Percentiles rank a stretch among this genome's conserved stretches.
These are phyloP conservation scores for Gloeopeniophorella convolvens DNA, from an alignment of 768 basidiomycete genomes.

Conservation along the genomic window DNA sequence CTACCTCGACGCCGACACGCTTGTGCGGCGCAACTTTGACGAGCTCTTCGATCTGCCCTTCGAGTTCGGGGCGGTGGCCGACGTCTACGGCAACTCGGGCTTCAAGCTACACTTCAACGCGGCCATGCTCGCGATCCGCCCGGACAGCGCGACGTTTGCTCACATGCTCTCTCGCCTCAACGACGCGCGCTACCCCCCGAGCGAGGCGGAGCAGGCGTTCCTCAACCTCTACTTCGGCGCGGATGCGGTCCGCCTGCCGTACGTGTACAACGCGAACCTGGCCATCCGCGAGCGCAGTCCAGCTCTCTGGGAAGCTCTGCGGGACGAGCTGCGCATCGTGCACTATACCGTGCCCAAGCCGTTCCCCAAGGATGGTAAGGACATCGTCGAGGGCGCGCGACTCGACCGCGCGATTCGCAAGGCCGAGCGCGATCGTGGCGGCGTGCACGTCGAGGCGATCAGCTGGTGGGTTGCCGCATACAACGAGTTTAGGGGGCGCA, in stretches of 20 bases:
- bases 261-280: slow-evolving; percentile 34
- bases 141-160: slow-evolving; percentile 26
- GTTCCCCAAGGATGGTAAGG: slow-evolving; percentile 22
- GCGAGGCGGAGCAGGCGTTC: slow-evolving; percentile 40
- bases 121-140: slow-evolving; percentile 31
- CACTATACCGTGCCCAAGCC: slow-evolving; percentile 31
- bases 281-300: slow-evolving; percentile 30
- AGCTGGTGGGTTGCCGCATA: slow-evolving; percentile 25
- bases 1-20: slow-evolving; percentile 40
- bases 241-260: slow-evolving; percentile 30
- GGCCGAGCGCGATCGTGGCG: slow-evolving; percentile 14
- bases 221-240: slow-evolving; percentile 33
- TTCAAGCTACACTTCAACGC: slow-evolving; percentile 35
- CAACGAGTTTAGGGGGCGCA: slow-evolving; percentile 20
- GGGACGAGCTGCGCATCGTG: slow-evolving; percentile 28
- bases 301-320: slow-evolving; percentile 28
- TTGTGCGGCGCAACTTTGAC: slow-evolving; percentile 37
- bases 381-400: slow-evolving; percentile 20
- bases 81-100: slow-evolving; percentile 31
- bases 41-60: slow-evolving; percentile 39
- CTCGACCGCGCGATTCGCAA: slow-evolving; percentile 21
- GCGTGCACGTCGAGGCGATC: slow-evolving; percentile 22
- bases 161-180: slow-evolving; percentile 33
- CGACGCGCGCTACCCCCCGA: slow-evolving; percentile 32
- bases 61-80: slow-evolving; percentile 38